Percentiles rank a stretch among this genome's conserved stretches.
Evolutionary conservation across 2,329 filamentous ascomycete genomes (phyloP).

Genomic region (Volutella citrinella): DNA sequence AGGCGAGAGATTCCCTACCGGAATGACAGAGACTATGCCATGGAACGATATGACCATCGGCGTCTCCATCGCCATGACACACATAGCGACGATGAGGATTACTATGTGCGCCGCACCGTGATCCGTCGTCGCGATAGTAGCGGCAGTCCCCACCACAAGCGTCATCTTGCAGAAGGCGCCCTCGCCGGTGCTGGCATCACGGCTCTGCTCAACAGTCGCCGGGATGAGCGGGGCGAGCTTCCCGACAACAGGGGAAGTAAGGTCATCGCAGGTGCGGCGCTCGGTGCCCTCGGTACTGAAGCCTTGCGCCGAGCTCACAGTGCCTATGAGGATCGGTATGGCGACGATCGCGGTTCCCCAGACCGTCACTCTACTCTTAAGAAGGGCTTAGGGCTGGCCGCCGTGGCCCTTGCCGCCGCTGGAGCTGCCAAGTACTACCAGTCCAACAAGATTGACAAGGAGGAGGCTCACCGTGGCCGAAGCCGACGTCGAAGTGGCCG

Average conservation of each 20-base stretch:
- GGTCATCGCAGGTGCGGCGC: constrained; percentile 58
- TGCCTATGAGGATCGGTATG: constrained; percentile 54
- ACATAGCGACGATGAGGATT: constrained; percentile 47
- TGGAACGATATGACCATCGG: constrained; percentile 37
- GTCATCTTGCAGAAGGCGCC: constrained; percentile 62
- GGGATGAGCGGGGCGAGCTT: constrained; percentile 48
- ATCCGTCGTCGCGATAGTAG: constrained; percentile 52
- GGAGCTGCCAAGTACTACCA: constrained; percentile 65
- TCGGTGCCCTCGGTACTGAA: constrained; percentile 62
- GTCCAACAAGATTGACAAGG: constrained; percentile 57
- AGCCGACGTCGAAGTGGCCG: constrained; percentile 45
- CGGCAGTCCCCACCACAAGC: constrained; percentile 51
- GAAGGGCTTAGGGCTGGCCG: constrained; percentile 60
- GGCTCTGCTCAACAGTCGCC: constrained; percentile 55
- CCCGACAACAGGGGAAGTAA: constrained; percentile 54
- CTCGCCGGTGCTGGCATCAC: constrained; percentile 61
- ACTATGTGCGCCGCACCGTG: constrained; percentile 43
- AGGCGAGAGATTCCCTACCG: constrained; percentile 41
- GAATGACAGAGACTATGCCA: constrained; percentile 27
- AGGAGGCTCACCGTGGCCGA: constrained; percentile 55
- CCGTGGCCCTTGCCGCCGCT: constrained; percentile 60
- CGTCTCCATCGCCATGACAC: constrained; percentile 42
- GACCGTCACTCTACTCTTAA: constrained; percentile 50
- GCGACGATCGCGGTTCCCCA: constrained; percentile 37
- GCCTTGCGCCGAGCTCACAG: constrained; percentile 58